Evolutionary conservation across 805 yeast genomes (phyloP).

Genomic region (Pichia eremophila): DNA sequence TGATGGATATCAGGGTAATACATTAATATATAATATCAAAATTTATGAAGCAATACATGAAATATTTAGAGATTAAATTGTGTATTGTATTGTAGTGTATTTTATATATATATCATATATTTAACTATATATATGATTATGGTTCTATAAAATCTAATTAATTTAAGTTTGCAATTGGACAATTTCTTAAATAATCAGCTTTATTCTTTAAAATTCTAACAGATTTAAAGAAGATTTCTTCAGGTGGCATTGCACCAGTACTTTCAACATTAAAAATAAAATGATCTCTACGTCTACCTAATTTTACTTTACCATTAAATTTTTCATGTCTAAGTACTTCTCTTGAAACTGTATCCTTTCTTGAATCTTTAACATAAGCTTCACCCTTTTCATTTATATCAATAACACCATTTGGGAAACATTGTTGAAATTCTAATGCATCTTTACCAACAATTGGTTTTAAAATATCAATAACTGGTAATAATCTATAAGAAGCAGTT

Average conservation of each 20-base stretch:
- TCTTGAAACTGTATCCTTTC: slow-evolving; percentile 94
- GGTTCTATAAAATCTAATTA: slow-evolving; percentile 4
- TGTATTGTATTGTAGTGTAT: background rate
- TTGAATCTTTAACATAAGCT: slow-evolving; percentile 79
- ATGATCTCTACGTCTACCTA: slow-evolving; percentile 87
- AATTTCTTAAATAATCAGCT: slow-evolving; percentile 67
- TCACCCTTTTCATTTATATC: slow-evolving; percentile 56
- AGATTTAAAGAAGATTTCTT: slow-evolving; percentile 87
- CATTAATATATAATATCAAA: slow-evolving; percentile 8
- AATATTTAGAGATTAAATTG: background rate
- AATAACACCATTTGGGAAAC: slow-evolving; percentile 91
- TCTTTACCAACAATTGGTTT: slow-evolving; percentile 67
- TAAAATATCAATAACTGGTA: slow-evolving; percentile 76
- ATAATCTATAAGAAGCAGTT: slow-evolving; percentile 88
- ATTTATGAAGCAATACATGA: background rate
- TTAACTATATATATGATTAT: background rate
- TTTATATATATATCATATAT: no score
- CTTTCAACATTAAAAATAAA: slow-evolving; percentile 92
- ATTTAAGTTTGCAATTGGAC: slow-evolving; percentile 51
- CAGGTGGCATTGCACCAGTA: slow-evolving; percentile 95
- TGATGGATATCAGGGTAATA: slow-evolving; percentile 40
- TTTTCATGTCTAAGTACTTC: slow-evolving; percentile 93
- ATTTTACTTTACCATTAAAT: slow-evolving; percentile 77
- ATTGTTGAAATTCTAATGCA: slow-evolving; percentile 72
- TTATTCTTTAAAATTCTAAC: slow-evolving; percentile 79